Evolutionary conservation across 371 early-diverging fungal genomes (phyloP), one percentile per base, ranked within the genome.

Genomic region (Actinomortierella ambigua): DNA sequence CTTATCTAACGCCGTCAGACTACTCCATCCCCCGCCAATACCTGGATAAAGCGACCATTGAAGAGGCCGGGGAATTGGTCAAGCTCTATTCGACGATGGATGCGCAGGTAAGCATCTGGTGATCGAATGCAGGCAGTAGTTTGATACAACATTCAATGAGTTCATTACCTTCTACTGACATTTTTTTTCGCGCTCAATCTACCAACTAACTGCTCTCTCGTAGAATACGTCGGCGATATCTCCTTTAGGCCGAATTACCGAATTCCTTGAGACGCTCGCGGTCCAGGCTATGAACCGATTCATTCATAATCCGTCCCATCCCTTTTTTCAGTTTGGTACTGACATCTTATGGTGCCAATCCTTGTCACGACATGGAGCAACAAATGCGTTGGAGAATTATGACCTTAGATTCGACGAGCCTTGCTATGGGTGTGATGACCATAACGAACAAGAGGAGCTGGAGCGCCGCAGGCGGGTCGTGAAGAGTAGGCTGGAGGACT

Each of bases 161-260:
- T n/a, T n/a, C n/a, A n/a, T n/a, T n/a, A n/a, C n/a, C n/a, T n/a
- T n/a, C n/a, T n/a, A n/a, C n/a, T n/a, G n/a, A n/a, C n/a, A n/a
- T n/a, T n/a, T n/a, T n/a, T n/a, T n/a, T n/a, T n/a, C n/a, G n/a
- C n/a, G n/a, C n/a, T n/a, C n/a, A n/a, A n/a, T n/a, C n/a, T n/a
- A n/a, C n/a, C n/a, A n/a, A n/a, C n/a, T n/a, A n/a, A n/a, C n/a
- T 34, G 17, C 14, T 6, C 22, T 23, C 55, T 7, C 0, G 34
- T 57, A 73, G 75, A 73, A 73, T 40, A 34, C 68, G 39, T 52
- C 68, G 6, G 75, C 75, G 2, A 57, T 73, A 5, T 57, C 75
- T n/a, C 61, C 75, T 2, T 63, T 63, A 3, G n/a, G 22, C 3
- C 50, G 41, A 14, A 67, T 73, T 13, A 46, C 58, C 18, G 13